Evolutionary conservation across 768 basidiomycete genomes (phyloP).

Genomic region (Lentinula boryana): DNA sequence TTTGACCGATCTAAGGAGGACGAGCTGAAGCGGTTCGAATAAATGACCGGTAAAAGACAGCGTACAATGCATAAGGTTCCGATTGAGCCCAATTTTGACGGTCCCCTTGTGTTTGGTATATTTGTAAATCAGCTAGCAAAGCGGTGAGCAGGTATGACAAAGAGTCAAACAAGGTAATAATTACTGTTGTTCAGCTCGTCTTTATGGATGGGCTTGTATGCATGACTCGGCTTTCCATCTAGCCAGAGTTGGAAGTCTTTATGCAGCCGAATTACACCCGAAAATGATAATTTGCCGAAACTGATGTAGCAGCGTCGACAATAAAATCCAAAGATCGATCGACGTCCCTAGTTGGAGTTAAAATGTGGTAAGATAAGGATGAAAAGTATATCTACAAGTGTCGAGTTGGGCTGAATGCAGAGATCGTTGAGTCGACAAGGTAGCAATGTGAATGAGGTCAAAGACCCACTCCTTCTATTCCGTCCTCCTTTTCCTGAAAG

Average conservation of each 20-base stretch:
- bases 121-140: constrained; percentile 35
- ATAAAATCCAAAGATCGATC: constrained; percentile 79
- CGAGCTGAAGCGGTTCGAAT: background rate
- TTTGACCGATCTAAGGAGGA: constrained; percentile 54
- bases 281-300: constrained; percentile 72
- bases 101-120: constrained; percentile 63
- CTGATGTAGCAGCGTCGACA: constrained; percentile 70
- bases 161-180: constrained; percentile 8
- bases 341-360: constrained; percentile 44
- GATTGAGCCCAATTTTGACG: constrained; percentile 61
- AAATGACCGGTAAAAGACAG: background rate
- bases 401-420: background rate
- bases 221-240: constrained; percentile 37
- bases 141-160: background rate
- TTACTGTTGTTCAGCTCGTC: constrained; percentile 45
- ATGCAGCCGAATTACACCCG: constrained; percentile 61
- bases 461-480: constrained; percentile 8
- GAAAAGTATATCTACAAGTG: background rate
- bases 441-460: background rate
- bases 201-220: constrained; percentile 44
- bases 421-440: background rate
- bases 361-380: background rate
- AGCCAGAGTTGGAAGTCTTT: constrained; percentile 65
- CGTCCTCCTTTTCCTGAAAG: constrained; percentile 56
- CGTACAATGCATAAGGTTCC: constrained; percentile 56